Conservation (phyloP, 2,329 filamentous ascomycete species). For the Penicillium sp. region DNA sequence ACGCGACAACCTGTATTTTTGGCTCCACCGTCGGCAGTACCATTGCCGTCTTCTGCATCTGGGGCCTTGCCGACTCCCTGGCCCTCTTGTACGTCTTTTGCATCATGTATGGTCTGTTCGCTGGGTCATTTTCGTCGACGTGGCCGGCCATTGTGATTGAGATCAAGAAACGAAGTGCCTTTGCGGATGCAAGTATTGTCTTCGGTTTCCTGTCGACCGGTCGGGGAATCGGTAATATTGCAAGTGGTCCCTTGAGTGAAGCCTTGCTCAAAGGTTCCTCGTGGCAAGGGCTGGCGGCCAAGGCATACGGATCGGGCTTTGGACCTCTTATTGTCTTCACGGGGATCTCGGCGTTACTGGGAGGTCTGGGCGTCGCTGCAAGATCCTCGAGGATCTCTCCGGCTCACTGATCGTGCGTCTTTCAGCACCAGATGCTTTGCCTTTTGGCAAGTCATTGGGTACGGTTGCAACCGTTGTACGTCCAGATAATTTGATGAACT, state of each 20-base stretch:
- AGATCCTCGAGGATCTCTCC: slow-evolving; percentile 3
- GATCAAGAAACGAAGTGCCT: slow-evolving; percentile 31
- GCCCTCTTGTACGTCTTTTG: slow-evolving; percentile 38
- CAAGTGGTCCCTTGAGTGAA: slow-evolving; percentile 48
- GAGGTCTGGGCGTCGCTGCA: slow-evolving; percentile 11
- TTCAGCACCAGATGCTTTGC: neutral
- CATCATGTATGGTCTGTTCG: slow-evolving; percentile 44
- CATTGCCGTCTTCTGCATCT: slow-evolving; percentile 41
- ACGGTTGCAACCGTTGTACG: too few relatives aligned
- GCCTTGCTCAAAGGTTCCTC: slow-evolving; percentile 22
- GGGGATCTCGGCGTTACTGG: slow-evolving; percentile 17
- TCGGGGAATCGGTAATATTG: slow-evolving; percentile 47
- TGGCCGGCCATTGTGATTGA: slow-evolving; percentile 45
- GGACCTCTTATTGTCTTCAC: slow-evolving; percentile 27
- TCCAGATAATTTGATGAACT: too few relatives aligned
- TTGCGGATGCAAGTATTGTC: slow-evolving; percentile 44
- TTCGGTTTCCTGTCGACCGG: slow-evolving; percentile 46
- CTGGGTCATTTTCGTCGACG: slow-evolving; percentile 38
- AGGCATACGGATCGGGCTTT: slow-evolving; percentile 25
- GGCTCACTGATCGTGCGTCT: neutral
- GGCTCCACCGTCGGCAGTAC: slow-evolving; percentile 39
- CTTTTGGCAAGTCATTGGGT: too few relatives aligned
- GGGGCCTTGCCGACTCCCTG: slow-evolving; percentile 44
- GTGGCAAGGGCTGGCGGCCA: slow-evolving; percentile 15
- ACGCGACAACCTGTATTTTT: slow-evolving; percentile 36